Evolutionary conservation across 768 basidiomycete genomes (phyloP), one percentile per base, ranked within the genome.

Genomic region (Amanita fuliginea): DNA sequence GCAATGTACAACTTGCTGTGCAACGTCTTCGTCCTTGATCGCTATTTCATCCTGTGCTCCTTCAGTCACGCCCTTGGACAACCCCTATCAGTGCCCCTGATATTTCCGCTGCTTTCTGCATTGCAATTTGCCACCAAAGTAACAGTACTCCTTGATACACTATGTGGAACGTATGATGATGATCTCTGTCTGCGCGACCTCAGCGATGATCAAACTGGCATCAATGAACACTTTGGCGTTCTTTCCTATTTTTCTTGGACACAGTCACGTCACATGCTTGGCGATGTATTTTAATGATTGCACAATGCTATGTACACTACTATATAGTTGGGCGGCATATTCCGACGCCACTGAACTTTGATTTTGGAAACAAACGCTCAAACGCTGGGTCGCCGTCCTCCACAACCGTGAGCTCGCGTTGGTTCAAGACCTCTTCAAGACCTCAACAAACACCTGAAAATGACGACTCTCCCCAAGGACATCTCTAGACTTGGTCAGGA

Each of bases 391-490:
- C 52, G 57, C 58, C 59, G 60, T 59, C 56, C 55, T 62, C 64
- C 58, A 60, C 64, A 59, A 59, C 50, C 61, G 58, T 57, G 60
- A 58, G 63, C 59, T 55, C 47, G 52, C 53, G 51, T 42, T 54
- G 47, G 48, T 53, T 49, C 47, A 44, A 60, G 61, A 56, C 59
- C 16, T 57, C 59, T 62, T 63, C 61, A 65, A 70, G 58, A 58
- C 62, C 62, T 62, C 63, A 65, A 68, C 60, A 65, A 37, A 48
- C 30, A 47, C 14, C 37, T 22, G 22, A 75, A 73, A 70, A 85
- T 84, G 82, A 78, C 80, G 58, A 82, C 86, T 37, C 85, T 92
- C 54, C 88, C 88, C 46, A 87, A 71, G 70, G 86, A 89, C 50
- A 75, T 92, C 63, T 83, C 86, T 54, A 86, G 70, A 67, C 72